A percentile compares a stretch with the other conserved stretches of the same genome.
Conservation (phyloP, 495 filamentous ascomycete species). For the Penicillium goetzii region DNA sequence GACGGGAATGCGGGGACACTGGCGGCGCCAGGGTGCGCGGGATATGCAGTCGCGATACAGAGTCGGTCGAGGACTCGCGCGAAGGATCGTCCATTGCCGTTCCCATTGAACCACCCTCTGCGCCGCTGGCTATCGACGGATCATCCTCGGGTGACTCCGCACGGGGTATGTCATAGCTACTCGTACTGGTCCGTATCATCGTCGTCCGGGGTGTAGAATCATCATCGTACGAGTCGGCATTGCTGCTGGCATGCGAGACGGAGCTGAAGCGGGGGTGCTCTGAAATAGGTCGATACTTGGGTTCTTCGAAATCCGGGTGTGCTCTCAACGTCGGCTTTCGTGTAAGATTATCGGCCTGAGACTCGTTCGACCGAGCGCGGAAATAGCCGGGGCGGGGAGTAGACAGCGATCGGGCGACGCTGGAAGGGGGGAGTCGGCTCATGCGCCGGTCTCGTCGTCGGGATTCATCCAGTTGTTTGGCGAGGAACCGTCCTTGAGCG, state of each 20-base stretch:
- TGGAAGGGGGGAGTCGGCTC: constrained; percentile 81
- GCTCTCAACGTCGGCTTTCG: constrained; percentile 45
- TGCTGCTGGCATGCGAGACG: constrained; percentile 55
- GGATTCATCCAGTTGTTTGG: constrained; percentile 82
- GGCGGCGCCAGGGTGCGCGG: constrained; percentile 58
- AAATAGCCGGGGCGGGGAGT: constrained; percentile 74
- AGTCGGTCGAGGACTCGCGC: constrained; percentile 49
- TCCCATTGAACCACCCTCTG: constrained; percentile 28
- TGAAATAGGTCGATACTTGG: constrained; percentile 66
- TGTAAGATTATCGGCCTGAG: constrained; percentile 33
- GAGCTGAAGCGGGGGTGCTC: constrained; percentile 74
- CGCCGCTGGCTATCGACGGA: constrained; percentile 17
- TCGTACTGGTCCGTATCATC: constrained; percentile 23
- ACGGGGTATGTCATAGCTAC: constrained; percentile 50
- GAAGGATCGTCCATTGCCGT: constrained; percentile 32
- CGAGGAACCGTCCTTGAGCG: constrained; percentile 81
- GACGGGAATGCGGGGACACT: constrained; percentile 57
- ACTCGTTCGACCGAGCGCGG: constrained; percentile 55
- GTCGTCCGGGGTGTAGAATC: constrained; percentile 37
- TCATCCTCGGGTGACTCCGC: constrained; percentile 55
- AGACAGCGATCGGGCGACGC: constrained; percentile 75
- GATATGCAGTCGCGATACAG: constrained; percentile 49
- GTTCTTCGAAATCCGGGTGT: constrained; percentile 63
- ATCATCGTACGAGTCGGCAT: constrained; percentile 43
- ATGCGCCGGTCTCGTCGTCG: constrained; percentile 69